Evolutionary conservation across 805 yeast genomes (phyloP).

Genomic region (Schwanniomyces pseudopolymorphus): DNA sequence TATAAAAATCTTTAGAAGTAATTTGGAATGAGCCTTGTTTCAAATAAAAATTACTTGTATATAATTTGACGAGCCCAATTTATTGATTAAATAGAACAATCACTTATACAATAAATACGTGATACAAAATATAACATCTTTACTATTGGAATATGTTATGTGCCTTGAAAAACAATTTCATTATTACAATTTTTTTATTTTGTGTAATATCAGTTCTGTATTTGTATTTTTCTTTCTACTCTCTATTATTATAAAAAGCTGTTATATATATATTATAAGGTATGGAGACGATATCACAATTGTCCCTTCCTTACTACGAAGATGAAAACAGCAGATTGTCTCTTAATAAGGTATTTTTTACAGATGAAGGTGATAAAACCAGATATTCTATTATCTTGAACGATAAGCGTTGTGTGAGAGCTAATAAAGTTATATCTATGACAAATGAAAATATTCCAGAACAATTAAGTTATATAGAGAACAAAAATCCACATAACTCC

Average conservation of each 20-base stretch:
- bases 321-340: slow-evolving; percentile 11
- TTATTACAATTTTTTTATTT: background rate
- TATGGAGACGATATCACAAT: slow-evolving; percentile 13
- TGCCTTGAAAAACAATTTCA: background rate
- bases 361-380: slow-evolving; percentile 24
- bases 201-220: background rate
- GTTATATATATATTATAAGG: background rate
- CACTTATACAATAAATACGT: background rate
- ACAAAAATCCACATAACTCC: slow-evolving; percentile 7
- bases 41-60: background rate
- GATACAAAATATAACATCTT: background rate
- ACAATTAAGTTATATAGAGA: slow-evolving; percentile 26
- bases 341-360: slow-evolving; percentile 22
- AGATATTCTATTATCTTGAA: slow-evolving; percentile 20
- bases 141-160: slow-evolving; percentile 1
- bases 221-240: background rate
- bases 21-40: background rate
- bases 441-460: slow-evolving; percentile 12
- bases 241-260: background rate
- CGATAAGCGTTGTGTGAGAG: slow-evolving; percentile 19
- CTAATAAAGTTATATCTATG: slow-evolving; percentile 15
- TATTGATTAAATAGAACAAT: background rate
- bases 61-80: background rate
- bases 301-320: slow-evolving; percentile 28
- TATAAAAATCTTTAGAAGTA: background rate